Conservation (phyloP, 2,329 filamentous ascomycete genomes). For the Teratosphaeria epicoccoides region DNA sequence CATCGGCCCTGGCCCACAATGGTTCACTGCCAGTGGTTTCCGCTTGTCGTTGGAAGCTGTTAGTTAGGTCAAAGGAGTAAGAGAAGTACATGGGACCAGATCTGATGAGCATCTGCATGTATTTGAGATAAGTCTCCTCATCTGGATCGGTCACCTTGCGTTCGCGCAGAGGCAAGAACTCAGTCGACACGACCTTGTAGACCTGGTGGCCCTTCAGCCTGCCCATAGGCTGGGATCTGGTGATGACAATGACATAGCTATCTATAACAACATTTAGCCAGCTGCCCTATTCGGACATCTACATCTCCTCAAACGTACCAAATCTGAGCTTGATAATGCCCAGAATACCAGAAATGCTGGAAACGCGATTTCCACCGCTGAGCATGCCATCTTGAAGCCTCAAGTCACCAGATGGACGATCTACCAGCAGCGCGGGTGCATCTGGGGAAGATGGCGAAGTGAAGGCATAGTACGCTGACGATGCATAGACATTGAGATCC, state of each 20-base stretch:
- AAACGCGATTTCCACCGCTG: constrained; percentile 69
- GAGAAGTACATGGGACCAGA: constrained; percentile 94
- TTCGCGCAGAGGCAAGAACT: constrained; percentile 89
- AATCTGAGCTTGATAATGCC: constrained; percentile 88
- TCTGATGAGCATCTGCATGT: constrained; percentile 73
- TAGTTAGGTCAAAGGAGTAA: constrained; percentile 93
- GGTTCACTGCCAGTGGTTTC: constrained; percentile 61
- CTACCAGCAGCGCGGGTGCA: constrained; percentile 76
- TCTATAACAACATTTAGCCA: constrained; percentile 43
- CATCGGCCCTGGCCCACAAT: constrained; percentile 84
- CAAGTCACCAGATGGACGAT: constrained; percentile 84
- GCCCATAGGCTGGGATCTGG: constrained; percentile 82
- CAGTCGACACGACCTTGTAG: constrained; percentile 82
- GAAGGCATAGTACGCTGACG: constrained; percentile 87
- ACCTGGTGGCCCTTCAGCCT: constrained; percentile 91
- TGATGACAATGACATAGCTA: constrained; percentile 96
- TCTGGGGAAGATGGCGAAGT: constrained; percentile 88
- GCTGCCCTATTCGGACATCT: not conserved
- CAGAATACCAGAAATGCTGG: constrained; percentile 88
- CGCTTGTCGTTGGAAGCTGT: constrained; percentile 89
- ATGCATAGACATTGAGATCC: constrained; percentile 94
- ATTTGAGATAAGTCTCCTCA: constrained; percentile 78
- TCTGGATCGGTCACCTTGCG: constrained; percentile 83
- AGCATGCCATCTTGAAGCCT: constrained; percentile 71
- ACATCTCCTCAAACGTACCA: constrained; percentile 46